phyloP scores from a whole-genome alignment of 2,329 filamentous ascomycete species.

The Sclerotinia spermophila region DNA sequence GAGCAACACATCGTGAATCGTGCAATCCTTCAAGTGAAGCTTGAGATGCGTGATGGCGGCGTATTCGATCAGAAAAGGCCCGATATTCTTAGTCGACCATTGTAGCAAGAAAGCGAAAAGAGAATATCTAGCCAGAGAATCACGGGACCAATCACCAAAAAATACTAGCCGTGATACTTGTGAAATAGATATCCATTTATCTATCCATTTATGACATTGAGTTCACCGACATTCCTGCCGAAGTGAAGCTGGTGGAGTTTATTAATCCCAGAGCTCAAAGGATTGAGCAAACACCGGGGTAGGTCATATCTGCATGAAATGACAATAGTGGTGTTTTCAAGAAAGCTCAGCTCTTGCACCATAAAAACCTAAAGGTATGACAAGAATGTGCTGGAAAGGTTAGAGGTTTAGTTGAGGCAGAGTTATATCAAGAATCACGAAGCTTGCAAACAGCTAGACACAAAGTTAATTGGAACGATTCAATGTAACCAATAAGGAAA shows the following conservation, averaged over 20 bases:
- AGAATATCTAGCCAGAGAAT: neutral
- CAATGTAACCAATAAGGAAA: constrained; percentile 11
- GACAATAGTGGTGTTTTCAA: neutral
- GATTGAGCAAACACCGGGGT: neutral
- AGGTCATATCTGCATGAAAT: neutral
- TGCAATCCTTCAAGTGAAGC: neutral
- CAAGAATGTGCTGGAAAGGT: neutral
- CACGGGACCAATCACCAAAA: neutral
- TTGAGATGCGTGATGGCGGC: neutral
- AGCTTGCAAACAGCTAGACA: constrained; percentile 30
- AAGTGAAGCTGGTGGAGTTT: neutral
- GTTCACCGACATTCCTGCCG: neutral
- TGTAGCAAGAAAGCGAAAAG: neutral
- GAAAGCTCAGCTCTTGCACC: neutral
- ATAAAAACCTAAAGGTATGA: neutral
- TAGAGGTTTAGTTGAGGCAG: neutral
- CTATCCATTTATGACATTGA: constrained; percentile 1
- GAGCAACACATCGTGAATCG: neutral
- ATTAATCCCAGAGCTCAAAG: neutral
- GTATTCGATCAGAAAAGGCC: neutral
- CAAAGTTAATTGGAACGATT: constrained; percentile 11
- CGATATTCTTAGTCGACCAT: neutral
- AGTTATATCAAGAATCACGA: constrained; percentile 22
- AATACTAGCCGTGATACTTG: neutral
- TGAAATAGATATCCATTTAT: constrained; percentile 8